Evolutionary conservation across 345 rosid species (phyloP).

Genomic region (Hypericum perforatum): DNA sequence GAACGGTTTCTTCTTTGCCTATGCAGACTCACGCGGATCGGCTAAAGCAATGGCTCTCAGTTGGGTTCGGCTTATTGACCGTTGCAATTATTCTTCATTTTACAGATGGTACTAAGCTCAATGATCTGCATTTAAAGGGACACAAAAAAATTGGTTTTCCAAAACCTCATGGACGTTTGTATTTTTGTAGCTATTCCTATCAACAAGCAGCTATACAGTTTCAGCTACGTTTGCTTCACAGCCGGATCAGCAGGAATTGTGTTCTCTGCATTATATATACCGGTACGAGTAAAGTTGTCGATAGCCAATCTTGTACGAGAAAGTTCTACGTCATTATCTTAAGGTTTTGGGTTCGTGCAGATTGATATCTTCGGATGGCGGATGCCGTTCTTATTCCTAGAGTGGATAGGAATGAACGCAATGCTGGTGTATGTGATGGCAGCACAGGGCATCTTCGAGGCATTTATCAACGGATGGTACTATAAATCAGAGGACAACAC

Average conservation of each 20-base stretch:
- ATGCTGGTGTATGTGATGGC: conserved; percentile 61
- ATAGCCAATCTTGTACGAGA: too few species aligned
- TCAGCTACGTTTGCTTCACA: conserved; percentile 57
- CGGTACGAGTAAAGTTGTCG: conserved; percentile 22
- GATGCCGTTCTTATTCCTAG: conserved; percentile 45
- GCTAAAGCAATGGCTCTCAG: conserved; percentile 56
- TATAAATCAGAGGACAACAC: conserved; percentile 34
- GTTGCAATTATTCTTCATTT: conserved; percentile 45
- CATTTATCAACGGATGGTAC: conserved; percentile 56
- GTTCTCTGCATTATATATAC: conserved; percentile 43
- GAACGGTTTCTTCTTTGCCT: background rate
- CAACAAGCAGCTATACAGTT: conserved; percentile 59
- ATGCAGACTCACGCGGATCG: conserved; percentile 44
- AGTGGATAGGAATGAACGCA: conserved; percentile 72
- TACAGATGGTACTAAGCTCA: conserved; percentile 35
- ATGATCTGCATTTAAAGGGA: background rate
- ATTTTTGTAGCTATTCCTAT: conserved; percentile 46
- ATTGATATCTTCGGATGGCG: conserved; percentile 50
- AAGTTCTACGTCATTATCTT: too few species aligned
- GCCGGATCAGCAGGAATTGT: conserved; percentile 55
- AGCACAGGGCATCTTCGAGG: conserved; percentile 51
- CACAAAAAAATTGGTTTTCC: background rate
- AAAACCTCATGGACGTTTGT: background rate
- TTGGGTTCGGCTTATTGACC: conserved; percentile 28
- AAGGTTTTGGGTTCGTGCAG: conserved; percentile 14